Evolutionary conservation across 2,329 filamentous ascomycete genomes (phyloP), one percentile per base, ranked within the genome.

Genomic region (Penicillium sp.): DNA sequence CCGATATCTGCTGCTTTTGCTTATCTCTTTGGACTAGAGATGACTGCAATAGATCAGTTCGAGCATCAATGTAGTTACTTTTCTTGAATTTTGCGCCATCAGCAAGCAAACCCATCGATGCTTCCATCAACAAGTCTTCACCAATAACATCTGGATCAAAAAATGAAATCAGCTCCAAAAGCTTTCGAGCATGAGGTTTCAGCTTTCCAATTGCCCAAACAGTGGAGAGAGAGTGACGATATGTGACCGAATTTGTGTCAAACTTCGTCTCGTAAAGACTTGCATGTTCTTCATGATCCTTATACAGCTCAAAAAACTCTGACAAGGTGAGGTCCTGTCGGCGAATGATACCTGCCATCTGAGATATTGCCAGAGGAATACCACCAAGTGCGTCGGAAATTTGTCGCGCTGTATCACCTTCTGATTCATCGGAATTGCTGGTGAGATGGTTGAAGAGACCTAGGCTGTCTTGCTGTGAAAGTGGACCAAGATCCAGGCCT

Each of bases 21-120:
- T 52, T 60, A 22, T 64, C 46, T 38, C 50, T 49, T 31, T 58
- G 54, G n/a, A 64, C 39, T 3, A 66, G 53, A 8, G 64, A 66
- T 36, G 48, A 58, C 18, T 57, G 44, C 11, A 65, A 38, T 14
- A 64, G 58, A 33, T 62, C 61, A 2, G 46, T 49, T 50, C 54
- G 54, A 16, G 64, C 63, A 0, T 57, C 27, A 22, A 55, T 31
- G 37, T 60, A 66, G n/a, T 40, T 2, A 29, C 6, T 16, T 0
- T 42, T 52, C 14, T 52, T 60, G 18, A 47, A 48, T 1, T 4
- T 2, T 11, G 55, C 42, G n/a, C 46, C 53, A 0, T 52, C 30
- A 4, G 14, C 12, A 3, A 43, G 10, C 10, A 33, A 3, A 4
- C 8, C 9, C 9, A 35, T 13, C 7, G 31, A 12, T 13, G 18